Evolutionary conservation across 352 stramenopile species (phyloP).

Genomic region (Pilasporangium apinafurcum): DNA sequence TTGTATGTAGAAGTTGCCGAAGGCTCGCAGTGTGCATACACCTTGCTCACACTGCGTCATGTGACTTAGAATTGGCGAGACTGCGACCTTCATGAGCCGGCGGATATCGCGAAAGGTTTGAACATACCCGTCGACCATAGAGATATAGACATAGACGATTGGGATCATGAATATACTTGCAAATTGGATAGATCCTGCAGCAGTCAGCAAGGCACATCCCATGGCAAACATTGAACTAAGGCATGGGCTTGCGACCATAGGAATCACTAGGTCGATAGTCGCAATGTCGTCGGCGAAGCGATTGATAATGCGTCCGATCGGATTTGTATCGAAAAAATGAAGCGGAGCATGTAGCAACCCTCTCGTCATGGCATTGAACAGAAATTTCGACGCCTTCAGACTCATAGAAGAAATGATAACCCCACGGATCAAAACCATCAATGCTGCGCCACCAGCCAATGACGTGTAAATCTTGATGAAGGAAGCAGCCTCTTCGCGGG

Average conservation of each 20-base stretch:
- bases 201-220: slow-evolving; percentile 47
- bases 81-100: slow-evolving; percentile 17
- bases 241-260: slow-evolving; percentile 11
- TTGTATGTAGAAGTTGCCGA: slow-evolving; percentile 10
- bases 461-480: slow-evolving; percentile 14
- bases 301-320: slow-evolving; percentile 74
- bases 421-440: slow-evolving; percentile 19
- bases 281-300: slow-evolving; percentile 83
- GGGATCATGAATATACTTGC: slow-evolving; percentile 57
- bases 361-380: slow-evolving; percentile 73
- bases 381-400: slow-evolving; percentile 18
- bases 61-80: slow-evolving; percentile 21
- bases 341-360: slow-evolving; percentile 70
- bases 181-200: slow-evolving; percentile 53
- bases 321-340: slow-evolving; percentile 86
- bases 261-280: slow-evolving; percentile 69
- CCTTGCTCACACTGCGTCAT: slow-evolving; percentile 16
- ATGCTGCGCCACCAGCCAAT: slow-evolving; percentile 5
- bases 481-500: neutral
- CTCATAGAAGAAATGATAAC: slow-evolving; percentile 16
- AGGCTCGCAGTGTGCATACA: slow-evolving; percentile 1
- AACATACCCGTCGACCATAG: slow-evolving; percentile 10
- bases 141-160: slow-evolving; percentile 65
- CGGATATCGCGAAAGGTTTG: slow-evolving; percentile 12
- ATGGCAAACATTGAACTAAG: slow-evolving; percentile 56